Evolutionary conservation across 2,329 filamentous ascomycete species (phyloP).

Genomic region (Lithohypha guttulata): DNA sequence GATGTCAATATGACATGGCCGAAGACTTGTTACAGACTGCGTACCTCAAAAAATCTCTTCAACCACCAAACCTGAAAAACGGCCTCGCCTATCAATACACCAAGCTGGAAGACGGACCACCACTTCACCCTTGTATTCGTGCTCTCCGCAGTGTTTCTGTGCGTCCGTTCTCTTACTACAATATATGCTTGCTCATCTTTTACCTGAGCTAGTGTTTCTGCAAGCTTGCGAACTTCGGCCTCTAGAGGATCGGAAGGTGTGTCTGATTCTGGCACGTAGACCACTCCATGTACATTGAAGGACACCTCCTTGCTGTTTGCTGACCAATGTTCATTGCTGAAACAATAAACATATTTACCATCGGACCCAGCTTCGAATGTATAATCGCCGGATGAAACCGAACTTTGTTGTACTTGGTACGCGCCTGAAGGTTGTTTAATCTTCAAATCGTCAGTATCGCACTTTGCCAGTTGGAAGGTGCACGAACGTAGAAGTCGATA

Average conservation of each 20-base stretch:
- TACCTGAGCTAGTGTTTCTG: slow-evolving; percentile 77
- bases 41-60: slow-evolving; percentile 88
- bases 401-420: slow-evolving; percentile 70
- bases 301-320: slow-evolving; percentile 95
- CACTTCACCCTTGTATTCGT: slow-evolving; percentile 96
- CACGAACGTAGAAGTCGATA: slow-evolving; percentile 90
- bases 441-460: slow-evolving; percentile 29
- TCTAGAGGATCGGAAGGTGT: slow-evolving; percentile 79
- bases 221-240: slow-evolving; percentile 73
- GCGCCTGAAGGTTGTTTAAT: slow-evolving; percentile 68
- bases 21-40: slow-evolving; percentile 20
- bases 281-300: slow-evolving; percentile 97
- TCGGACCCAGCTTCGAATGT: slow-evolving; percentile 77
- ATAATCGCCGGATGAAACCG: slow-evolving; percentile 82
- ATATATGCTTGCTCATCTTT: slow-evolving; percentile 99
- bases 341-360: slow-evolving; percentile 92
- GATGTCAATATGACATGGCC: slow-evolving; percentile 13
- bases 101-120: slow-evolving; percentile 97
- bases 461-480: slow-evolving; percentile 8
- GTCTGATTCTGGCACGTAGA: slow-evolving; percentile 88
- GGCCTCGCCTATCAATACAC: slow-evolving; percentile 78
- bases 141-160: slow-evolving; percentile 97
- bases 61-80: slow-evolving; percentile 99
- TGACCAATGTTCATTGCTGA: slow-evolving; percentile 97
- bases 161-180: slow-evolving; percentile 83